Conservation (phyloP, 140 eudicot species). For the Stevia rebaudiana region DNA sequence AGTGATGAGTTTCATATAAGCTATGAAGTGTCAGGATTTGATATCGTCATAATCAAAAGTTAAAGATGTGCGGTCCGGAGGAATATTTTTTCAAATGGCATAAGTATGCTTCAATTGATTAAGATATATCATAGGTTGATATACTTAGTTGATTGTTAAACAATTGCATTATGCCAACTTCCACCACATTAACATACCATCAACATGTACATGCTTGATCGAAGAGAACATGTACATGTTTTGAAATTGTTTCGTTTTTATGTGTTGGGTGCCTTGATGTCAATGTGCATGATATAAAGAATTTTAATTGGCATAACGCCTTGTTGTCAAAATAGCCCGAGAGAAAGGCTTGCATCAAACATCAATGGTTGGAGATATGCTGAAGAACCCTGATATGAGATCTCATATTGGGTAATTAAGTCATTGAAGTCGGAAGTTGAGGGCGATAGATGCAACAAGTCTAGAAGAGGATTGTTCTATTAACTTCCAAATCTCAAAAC, state of each 20-base stretch:
- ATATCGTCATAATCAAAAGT: background rate
- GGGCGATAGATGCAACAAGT: background rate
- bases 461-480: background rate
- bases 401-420: background rate
- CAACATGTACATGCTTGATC: background rate
- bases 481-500: conserved; percentile 9
- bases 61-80: background rate
- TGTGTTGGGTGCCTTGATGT: background rate
- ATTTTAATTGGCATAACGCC: conserved; percentile 6
- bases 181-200: background rate
- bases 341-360: background rate
- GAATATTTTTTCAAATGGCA: conserved; percentile 5
- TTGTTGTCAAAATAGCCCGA: background rate
- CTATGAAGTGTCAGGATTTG: background rate
- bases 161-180: background rate
- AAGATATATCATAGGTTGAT: background rate
- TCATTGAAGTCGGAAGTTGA: background rate
- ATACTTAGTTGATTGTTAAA: background rate
- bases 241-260: background rate
- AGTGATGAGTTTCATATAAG: background rate
- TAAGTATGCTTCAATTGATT: background rate
- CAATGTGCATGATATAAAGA: background rate
- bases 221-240: background rate
- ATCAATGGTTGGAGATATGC: conserved; percentile 2
- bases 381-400: background rate